These are phyloP conservation scores for Clonostachys sp. DNA, from an alignment of 2,329 filamentous ascomycete species.

Conservation along the genomic window DNA sequence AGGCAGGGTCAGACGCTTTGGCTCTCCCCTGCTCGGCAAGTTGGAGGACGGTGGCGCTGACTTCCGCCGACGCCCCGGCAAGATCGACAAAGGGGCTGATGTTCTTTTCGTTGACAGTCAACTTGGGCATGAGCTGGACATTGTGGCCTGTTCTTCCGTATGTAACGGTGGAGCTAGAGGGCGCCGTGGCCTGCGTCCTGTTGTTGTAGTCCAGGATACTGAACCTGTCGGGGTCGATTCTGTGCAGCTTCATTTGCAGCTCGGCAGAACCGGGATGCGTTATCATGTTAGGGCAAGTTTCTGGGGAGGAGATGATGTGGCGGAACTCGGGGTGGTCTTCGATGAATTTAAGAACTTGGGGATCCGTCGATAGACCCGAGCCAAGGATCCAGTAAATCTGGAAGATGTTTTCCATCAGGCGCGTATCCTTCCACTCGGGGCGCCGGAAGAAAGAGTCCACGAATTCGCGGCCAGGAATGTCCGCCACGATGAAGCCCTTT, in stretches of 20 bases:
- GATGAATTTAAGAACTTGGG: conserved; percentile 66
- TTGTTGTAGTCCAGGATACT: conserved; percentile 64
- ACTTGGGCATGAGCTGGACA: conserved; percentile 40
- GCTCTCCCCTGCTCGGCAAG: conserved; percentile 46
- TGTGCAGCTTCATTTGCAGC: conserved; percentile 64
- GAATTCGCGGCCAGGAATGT: conserved; percentile 69
- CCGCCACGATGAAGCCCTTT: conserved; percentile 72
- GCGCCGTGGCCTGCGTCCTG: conserved; percentile 14
- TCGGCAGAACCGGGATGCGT: conserved; percentile 62
- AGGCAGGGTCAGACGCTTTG: conserved; percentile 32
- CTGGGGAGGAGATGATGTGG: conserved; percentile 74
- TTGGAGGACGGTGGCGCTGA: conserved; percentile 17
- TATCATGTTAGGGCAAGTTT: conserved; percentile 72
- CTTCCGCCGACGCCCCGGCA: conserved; percentile 16
- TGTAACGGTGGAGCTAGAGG: conserved; percentile 20
- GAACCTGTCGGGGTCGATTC: conserved; percentile 72
- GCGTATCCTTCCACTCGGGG: conserved; percentile 63
- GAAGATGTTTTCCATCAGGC: conserved; percentile 63
- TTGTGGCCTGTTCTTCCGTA: conserved; percentile 37
- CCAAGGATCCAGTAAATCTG: conserved; percentile 81
- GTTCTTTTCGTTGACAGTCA: conserved; percentile 38
- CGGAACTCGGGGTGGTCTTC: conserved; percentile 51
- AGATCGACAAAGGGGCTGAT: conserved; percentile 40
- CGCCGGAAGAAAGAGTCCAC: conserved; percentile 65
- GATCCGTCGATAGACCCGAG: conserved; percentile 57